Evolutionary conservation across 179 eudicot species (phyloP).

Genomic region (Beta lomatogona): DNA sequence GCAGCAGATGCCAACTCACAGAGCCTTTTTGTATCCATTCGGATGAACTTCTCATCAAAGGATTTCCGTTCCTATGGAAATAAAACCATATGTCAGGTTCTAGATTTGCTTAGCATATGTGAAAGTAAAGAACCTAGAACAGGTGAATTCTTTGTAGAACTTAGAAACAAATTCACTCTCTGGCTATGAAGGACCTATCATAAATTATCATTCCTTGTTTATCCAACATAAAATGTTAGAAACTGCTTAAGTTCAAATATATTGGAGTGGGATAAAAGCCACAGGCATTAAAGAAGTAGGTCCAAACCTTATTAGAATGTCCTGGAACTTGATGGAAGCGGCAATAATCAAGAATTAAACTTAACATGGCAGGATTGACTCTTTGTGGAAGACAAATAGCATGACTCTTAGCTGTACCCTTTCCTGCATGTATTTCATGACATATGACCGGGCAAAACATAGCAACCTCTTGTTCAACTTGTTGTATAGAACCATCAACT

Average conservation of each 20-base stretch:
- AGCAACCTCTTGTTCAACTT: conserved; percentile 85
- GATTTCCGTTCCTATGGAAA: conserved; percentile 70
- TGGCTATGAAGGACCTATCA: background rate
- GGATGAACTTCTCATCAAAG: conserved; percentile 80
- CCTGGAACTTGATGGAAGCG: conserved; percentile 90
- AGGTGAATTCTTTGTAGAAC: background rate
- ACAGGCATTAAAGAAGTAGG: background rate
- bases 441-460: conserved; percentile 78
- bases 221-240: background rate
- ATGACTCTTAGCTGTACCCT: conserved; percentile 73
- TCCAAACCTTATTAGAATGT: conserved; percentile 77
- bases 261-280: background rate
- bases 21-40: conserved; percentile 82
- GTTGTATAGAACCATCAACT: conserved; percentile 80
- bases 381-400: conserved; percentile 81
- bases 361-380: conserved; percentile 72
- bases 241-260: background rate
- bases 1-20: conserved; percentile 97
- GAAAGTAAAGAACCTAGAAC: background rate
- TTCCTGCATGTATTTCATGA: conserved; percentile 72
- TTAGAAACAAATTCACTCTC: background rate
- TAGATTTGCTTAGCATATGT: background rate
- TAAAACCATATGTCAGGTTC: conserved; percentile 21
- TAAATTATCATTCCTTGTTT: background rate
- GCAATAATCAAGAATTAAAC: conserved; percentile 85